Evolutionary conservation across 2,329 filamentous ascomycete species (phyloP).

Genomic region (Fusarium verticillioides): DNA sequence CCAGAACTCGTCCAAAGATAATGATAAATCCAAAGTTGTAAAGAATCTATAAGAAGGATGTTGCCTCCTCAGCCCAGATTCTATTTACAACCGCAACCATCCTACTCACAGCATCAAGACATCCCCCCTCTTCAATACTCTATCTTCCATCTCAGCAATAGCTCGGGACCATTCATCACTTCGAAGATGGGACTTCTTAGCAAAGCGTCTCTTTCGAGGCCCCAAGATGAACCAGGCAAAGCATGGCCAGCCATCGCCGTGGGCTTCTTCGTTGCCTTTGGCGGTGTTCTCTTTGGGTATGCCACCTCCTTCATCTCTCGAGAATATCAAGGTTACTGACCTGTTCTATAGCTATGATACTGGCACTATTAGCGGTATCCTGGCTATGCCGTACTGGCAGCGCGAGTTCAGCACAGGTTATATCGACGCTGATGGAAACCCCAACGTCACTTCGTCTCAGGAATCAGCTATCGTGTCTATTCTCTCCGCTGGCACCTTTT

Average conservation of each 20-base stretch:
- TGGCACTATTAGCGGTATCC: conserved; percentile 65
- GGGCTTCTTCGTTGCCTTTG: conserved; percentile 60
- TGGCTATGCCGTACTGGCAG: conserved; percentile 58
- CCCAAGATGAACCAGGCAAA: conserved; percentile 60
- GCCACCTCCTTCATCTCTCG: no score
- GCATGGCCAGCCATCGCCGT: conserved; percentile 70
- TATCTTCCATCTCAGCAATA: background rate
- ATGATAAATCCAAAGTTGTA: fast-evolving
- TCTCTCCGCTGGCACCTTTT: conserved; percentile 80
- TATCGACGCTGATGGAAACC: conserved; percentile 39
- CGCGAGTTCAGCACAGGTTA: conserved; percentile 47
- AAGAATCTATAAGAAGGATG: background rate
- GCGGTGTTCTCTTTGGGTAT: conserved; percentile 41
- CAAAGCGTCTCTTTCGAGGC: background rate
- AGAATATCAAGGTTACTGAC: background rate
- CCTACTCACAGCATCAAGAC: no score
- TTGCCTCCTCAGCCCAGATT: background rate
- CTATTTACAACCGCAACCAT: background rate
- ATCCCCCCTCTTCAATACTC: background rate
- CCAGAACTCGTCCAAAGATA: no score
- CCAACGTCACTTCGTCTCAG: conserved; percentile 60
- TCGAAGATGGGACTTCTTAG: background rate
- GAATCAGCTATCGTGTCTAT: conserved; percentile 78
- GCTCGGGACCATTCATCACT: background rate
- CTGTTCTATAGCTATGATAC: conserved; percentile 61